Conservation (phyloP, 441 rosid species). For the Bruguiera hainesii region DNA sequence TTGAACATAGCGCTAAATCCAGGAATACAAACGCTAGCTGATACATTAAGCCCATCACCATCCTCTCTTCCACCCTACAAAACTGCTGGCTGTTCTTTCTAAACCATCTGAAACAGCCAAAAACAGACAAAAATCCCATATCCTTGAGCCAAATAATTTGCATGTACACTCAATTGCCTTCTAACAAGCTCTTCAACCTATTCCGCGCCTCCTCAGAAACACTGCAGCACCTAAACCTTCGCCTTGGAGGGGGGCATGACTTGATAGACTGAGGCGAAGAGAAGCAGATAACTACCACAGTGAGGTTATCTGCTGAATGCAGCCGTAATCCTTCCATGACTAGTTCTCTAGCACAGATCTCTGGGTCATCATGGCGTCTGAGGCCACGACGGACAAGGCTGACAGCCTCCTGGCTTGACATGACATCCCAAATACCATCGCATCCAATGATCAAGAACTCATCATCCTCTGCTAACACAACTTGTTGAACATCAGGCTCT, state of each 20-base stretch:
- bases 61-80: neutral
- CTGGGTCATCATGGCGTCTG: constrained; percentile 66
- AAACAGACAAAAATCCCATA: neutral
- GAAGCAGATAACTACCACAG: constrained; percentile 63
- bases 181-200: constrained; percentile 58
- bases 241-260: constrained; percentile 44
- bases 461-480: constrained; percentile 56
- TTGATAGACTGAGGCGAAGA: constrained; percentile 27
- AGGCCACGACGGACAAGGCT: constrained; percentile 59
- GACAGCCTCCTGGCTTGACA: constrained; percentile 67
- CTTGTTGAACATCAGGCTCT: constrained; percentile 63
- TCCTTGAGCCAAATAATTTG: constrained; percentile 11
- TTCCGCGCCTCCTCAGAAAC: constrained; percentile 66
- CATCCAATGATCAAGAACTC: constrained; percentile 79
- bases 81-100: neutral
- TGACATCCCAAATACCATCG: constrained; percentile 83
- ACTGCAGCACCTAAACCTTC: constrained; percentile 41
- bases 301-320: constrained; percentile 57
- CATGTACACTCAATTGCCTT: constrained; percentile 50
- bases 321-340: constrained; percentile 64
- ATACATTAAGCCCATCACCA: too few species aligned
- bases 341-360: constrained; percentile 60
- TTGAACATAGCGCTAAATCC: neutral
- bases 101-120: neutral
- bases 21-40: neutral